Evolutionary conservation across 2,329 filamentous ascomycete genomes (phyloP).

Genomic region (Colletotrichum spinosum): DNA sequence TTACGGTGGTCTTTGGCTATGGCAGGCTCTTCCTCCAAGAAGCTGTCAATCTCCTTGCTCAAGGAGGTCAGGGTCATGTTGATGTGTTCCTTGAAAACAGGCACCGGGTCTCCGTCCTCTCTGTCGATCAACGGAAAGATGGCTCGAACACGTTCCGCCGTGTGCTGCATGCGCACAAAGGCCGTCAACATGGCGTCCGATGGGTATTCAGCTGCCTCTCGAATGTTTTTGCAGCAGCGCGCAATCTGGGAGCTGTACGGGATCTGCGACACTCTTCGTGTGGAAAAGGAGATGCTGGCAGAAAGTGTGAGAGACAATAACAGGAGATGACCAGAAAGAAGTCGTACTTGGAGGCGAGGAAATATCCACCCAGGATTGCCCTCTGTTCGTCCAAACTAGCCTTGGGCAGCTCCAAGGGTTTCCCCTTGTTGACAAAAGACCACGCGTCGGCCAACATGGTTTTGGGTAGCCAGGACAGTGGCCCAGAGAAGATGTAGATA

Average conservation of each 20-base stretch:
- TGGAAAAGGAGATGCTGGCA: constrained; percentile 43
- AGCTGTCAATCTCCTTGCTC: constrained; percentile 47
- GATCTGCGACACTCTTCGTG: constrained; percentile 47
- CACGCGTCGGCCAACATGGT: constrained; percentile 49
- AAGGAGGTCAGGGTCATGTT: constrained; percentile 49
- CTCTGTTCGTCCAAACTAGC: constrained; percentile 53
- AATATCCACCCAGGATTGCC: constrained; percentile 54
- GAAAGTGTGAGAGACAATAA: background rate
- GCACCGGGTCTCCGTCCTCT: constrained; percentile 6
- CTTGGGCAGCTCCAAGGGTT: constrained; percentile 31
- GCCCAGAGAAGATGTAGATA: constrained; percentile 43
- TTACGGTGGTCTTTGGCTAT: constrained; percentile 20
- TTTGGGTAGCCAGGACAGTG: constrained; percentile 40
- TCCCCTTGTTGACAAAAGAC: constrained; percentile 39
- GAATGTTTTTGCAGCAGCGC: constrained; percentile 48
- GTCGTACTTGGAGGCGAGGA: constrained; percentile 49
- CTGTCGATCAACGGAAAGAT: constrained; percentile 41
- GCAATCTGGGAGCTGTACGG: constrained; percentile 48
- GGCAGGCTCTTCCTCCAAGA: constrained; percentile 29
- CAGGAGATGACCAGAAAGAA: background rate
- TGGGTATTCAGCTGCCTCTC: constrained; percentile 30
- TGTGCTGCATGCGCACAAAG: constrained; percentile 48
- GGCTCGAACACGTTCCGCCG: constrained; percentile 45
- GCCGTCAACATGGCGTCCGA: constrained; percentile 43
- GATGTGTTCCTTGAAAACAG: constrained; percentile 41